Evolutionary conservation across 2,329 filamentous ascomycete species (phyloP), one percentile per base, ranked within the genome.

Genomic region (Blastomyces percursus): DNA sequence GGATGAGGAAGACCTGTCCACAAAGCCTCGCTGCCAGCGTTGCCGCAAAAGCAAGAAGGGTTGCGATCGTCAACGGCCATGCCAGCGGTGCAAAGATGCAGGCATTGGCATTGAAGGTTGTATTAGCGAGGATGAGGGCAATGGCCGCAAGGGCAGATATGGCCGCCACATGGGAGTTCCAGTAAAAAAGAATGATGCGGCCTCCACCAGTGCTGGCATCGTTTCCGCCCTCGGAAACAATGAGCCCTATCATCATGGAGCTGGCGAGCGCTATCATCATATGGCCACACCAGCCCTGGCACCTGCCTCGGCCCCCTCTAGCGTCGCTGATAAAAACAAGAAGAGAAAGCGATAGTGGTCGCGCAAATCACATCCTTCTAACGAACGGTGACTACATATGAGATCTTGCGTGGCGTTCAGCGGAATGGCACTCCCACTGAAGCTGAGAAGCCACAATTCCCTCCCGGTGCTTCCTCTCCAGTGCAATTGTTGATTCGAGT

Each of bases 41-140:
- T 99, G 94, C 81, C 89, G 94, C 71, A 99, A 99, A 84, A 97
- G 93, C 79, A 99, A 99, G 82, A 99, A 99, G 79, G 94, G 94
- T 14, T 99, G 94, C 73, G 94, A 99, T 78, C 88, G 94, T 63
- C 94, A 97, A 77, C 87, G 94, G 48, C 94, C 94, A 35, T 99
- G 94, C 72, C 90, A 91, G 62, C 86, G 94, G 66, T 99, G 94
- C 84, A 91, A 91, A 74, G 94, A 99, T 77, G 94, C 94, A 52
- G 94, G 94, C 24, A 90, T 99, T 69, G 89, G 89, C 63, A 86
- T 91, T 64, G 94, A 97, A 68, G 90, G 93, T 67, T 99, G 94
- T 76, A 86, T 99, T 76, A 96, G 92, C 75, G 94, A 99, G 76
- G 94, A 99, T 70, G 94, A 99, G 77, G 91, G 91, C 67, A 97